phyloP scores from a whole-genome alignment of 2,329 filamentous ascomycete genomes.

The Sporothrix curviconia region DNA sequence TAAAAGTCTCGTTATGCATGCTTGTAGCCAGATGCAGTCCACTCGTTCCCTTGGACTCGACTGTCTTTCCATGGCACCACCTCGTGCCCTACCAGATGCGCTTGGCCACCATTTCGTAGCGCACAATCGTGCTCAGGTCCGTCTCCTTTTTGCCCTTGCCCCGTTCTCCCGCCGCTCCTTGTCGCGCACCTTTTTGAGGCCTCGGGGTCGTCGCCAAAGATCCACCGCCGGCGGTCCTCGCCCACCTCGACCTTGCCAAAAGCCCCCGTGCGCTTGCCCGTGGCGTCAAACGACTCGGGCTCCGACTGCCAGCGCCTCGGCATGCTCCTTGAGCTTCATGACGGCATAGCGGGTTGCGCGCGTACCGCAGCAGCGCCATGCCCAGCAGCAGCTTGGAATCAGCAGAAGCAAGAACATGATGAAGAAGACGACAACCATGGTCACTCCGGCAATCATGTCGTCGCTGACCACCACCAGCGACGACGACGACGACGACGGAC shows the following conservation, averaged over 20 bases:
- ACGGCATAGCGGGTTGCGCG: constrained; percentile 69
- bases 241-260: constrained; percentile 83
- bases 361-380: constrained; percentile 76
- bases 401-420: constrained; percentile 79
- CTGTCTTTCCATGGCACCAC: constrained; percentile 15
- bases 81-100: constrained; percentile 71
- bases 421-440: constrained; percentile 82
- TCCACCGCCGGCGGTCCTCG: constrained; percentile 77
- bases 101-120: constrained; percentile 95
- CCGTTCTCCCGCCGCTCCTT: constrained; percentile 59
- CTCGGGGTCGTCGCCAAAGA: constrained; percentile 82
- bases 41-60: background rate
- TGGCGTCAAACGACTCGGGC: constrained; percentile 55
- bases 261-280: constrained; percentile 69
- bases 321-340: constrained; percentile 67
- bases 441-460: constrained; percentile 65
- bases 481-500: constrained; percentile 16
- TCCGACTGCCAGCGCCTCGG: constrained; percentile 41
- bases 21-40: background rate
- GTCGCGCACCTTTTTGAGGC: constrained; percentile 52
- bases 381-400: constrained; percentile 80
- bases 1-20: background rate
- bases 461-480: constrained; percentile 51
- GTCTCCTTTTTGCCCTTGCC: constrained; percentile 47
- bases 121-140: constrained; percentile 59